These are phyloP conservation scores for Azolla pinnata DNA, from an alignment of 75 land plant species.

Conservation along the genomic window DNA sequence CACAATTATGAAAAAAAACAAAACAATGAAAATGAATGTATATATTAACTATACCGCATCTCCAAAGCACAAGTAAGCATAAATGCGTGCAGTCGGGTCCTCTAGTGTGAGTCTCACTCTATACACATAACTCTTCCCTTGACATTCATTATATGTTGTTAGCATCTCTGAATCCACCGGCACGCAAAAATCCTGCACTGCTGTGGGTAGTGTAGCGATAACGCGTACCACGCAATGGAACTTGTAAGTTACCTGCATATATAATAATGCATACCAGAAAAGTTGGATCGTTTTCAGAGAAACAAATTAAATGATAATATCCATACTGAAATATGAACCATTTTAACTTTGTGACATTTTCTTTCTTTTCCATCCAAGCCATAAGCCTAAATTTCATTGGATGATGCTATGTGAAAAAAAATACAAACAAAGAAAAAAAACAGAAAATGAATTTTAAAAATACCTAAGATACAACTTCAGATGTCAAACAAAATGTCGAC, in stretches of 20 bases:
- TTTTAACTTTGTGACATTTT: no score
- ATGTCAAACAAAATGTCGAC: no score
- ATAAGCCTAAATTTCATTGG: no score
- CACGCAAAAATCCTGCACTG: slow-evolving; percentile 39
- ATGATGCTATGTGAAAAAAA: no score
- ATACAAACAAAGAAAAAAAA: no score
- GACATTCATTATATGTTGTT: slow-evolving; percentile 18
- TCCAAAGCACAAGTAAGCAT: slow-evolving; percentile 52
- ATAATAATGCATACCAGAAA: background rate
- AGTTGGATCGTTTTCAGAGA: background rate
- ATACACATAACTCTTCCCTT: slow-evolving; percentile 31
- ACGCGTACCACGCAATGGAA: slow-evolving; percentile 69
- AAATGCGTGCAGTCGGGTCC: slow-evolving; percentile 82
- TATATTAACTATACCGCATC: slow-evolving; percentile 71
- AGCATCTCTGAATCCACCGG: background rate
- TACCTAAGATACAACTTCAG: no score
- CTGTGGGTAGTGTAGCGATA: slow-evolving; percentile 45
- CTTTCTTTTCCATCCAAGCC: no score
- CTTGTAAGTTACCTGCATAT: slow-evolving; percentile 52
- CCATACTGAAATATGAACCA: no score
- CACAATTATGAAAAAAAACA: no score
- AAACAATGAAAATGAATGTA: no score
- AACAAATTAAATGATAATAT: no score
- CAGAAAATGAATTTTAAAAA: no score
- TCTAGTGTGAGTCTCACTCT: slow-evolving; percentile 65